Evolutionary conservation across 2,329 filamentous ascomycete species (phyloP).

Genomic region (Penicillium crustosum): DNA sequence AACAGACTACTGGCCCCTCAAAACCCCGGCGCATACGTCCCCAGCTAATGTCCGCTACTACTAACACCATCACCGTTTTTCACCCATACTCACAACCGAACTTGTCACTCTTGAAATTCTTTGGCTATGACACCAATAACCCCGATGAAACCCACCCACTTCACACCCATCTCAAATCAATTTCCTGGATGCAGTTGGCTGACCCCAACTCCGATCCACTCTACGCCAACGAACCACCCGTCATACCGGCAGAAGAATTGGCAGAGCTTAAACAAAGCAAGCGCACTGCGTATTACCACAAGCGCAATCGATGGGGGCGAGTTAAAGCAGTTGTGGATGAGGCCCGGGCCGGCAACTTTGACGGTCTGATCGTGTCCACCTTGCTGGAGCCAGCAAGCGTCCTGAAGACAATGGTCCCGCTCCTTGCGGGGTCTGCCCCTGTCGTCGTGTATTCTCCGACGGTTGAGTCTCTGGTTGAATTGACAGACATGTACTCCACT

Average conservation of each 20-base stretch:
- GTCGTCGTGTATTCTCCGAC: constrained; percentile 82
- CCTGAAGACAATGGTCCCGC: constrained; percentile 71
- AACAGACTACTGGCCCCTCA: constrained; percentile 13
- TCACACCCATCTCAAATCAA: constrained; percentile 72
- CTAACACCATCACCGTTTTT: constrained; percentile 60
- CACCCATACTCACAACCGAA: constrained; percentile 76
- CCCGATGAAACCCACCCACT: constrained; percentile 71
- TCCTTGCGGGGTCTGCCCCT: constrained; percentile 78
- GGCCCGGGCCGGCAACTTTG: constrained; percentile 72
- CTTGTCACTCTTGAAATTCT: constrained; percentile 83
- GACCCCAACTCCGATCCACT: constrained; percentile 72
- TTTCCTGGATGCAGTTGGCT: constrained; percentile 91
- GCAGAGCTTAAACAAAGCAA: constrained; percentile 75
- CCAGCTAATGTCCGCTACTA: constrained; percentile 46
- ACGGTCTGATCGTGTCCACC: constrained; percentile 78
- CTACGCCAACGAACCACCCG: constrained; percentile 66
- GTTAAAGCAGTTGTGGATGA: constrained; percentile 71
- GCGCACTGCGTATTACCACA: constrained; percentile 82
- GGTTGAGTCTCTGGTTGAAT: constrained; percentile 72
- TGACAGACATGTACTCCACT: constrained; percentile 83
- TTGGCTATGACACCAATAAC: constrained; percentile 73
- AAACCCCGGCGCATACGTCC: constrained; percentile 30
- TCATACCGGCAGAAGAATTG: constrained; percentile 61
- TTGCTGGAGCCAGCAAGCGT: constrained; percentile 78
- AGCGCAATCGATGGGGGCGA: constrained; percentile 77